Evolutionary conservation across 352 stramenopile genomes (phyloP).

Genomic region (Pythium aphanidermatum): DNA sequence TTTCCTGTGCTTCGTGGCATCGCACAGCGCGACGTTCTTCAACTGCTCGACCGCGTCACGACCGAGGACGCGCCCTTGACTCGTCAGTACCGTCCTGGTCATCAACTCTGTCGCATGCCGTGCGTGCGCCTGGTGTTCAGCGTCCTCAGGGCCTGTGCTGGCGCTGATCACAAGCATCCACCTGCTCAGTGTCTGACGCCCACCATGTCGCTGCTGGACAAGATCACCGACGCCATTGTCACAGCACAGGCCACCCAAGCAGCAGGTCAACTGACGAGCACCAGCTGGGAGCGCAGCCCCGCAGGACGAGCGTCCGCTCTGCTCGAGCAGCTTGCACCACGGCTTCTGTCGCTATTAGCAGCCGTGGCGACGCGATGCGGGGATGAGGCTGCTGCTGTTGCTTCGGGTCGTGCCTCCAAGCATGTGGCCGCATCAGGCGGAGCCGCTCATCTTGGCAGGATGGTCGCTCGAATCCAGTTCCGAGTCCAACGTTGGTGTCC

Average conservation of each 20-base stretch:
- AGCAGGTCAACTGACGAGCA: too few species aligned
- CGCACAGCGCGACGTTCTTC: conserved; percentile 1
- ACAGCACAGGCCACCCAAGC: conserved; percentile 1
- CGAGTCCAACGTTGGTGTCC: conserved; percentile 14
- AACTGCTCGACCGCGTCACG: conserved; percentile 19
- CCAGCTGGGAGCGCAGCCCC: too few species aligned
- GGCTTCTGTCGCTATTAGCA: too few species aligned
- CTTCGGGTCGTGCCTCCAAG: not conserved
- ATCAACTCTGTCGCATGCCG: conserved; percentile 17
- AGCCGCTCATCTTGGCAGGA: not conserved
- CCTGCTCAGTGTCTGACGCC: conserved; percentile 6
- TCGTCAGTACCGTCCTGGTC: not conserved
- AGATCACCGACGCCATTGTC: conserved; percentile 10
- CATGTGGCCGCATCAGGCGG: not conserved
- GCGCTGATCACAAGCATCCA: not conserved
- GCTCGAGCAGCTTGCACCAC: not conserved
- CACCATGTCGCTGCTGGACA: conserved; percentile 11
- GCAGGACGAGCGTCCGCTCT: too few species aligned
- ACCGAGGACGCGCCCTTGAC: not conserved
- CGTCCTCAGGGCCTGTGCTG: conserved; percentile 7
- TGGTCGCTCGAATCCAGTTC: conserved; percentile 1
- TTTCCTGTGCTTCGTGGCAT: conserved; percentile 9
- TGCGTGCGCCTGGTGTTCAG: conserved; percentile 11
- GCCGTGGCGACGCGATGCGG: too few species aligned
- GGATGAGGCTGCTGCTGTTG: not conserved